phyloP scores from a whole-genome alignment of 1,284 basidiomycete genomes.

The Sanguinoderma infundibulare region DNA sequence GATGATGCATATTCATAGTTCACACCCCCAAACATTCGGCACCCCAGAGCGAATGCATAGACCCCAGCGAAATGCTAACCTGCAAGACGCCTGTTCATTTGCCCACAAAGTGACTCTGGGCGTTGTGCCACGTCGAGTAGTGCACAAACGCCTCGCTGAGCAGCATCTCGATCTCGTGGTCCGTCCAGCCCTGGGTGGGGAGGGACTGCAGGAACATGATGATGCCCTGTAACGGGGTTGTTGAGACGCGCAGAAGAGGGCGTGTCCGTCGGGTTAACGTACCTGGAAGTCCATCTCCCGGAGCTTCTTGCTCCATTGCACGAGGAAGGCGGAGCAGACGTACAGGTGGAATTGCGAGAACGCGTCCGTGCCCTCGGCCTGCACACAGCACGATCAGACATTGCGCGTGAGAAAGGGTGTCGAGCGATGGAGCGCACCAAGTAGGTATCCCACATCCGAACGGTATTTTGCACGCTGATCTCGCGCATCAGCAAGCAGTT shows the following conservation, averaged over 20 bases:
- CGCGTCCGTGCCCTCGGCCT: constrained; percentile 94
- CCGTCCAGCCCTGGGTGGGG: constrained; percentile 94
- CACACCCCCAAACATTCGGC: not conserved
- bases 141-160: constrained; percentile 96
- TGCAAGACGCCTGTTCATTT: constrained; percentile 35
- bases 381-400: constrained; percentile 1
- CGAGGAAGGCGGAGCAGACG: constrained; percentile 94
- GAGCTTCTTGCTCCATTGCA: constrained; percentile 89
- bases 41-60: too few relatives aligned
- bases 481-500: constrained; percentile 97
- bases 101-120: constrained; percentile 83
- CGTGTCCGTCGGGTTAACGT: constrained; percentile 19
- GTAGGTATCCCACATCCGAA: constrained; percentile 99
- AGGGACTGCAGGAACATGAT: constrained; percentile 99
- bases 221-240: constrained; percentile 69
- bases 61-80: not conserved
- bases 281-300: constrained; percentile 97
- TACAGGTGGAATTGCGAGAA: constrained; percentile 98
- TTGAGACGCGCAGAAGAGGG: not conserved
- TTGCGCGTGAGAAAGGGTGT: not conserved
- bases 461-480: constrained; percentile 92
- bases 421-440: constrained; percentile 59
- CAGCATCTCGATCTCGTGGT: constrained; percentile 94
- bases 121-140: constrained; percentile 93
- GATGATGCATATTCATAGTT: not conserved